Base-by-base conservation (phyloP, 352 stramenopile genomes). In the Globisporangium polare region DNA sequence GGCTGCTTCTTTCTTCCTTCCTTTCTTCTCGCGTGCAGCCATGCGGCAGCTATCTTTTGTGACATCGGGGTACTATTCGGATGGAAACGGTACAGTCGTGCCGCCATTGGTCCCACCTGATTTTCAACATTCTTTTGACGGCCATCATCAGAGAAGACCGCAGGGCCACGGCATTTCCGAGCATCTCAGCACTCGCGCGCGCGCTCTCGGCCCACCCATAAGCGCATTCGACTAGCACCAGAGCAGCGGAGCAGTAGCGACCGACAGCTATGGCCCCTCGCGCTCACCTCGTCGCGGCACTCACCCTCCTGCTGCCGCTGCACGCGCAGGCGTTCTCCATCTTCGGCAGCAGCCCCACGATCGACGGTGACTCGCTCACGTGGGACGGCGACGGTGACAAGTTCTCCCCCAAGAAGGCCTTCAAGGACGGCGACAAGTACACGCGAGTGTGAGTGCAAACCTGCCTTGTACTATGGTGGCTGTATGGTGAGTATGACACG, bases 301-400 rank as follows among this genome's bases (percentile, higher is more conserved):
- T 63, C n/a, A 13, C 51, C 15, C 24, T 55, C 54, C 18, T 66
- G 47, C 57, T 50, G 31, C 42, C 56, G 33, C 1, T 50, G 35
- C 50, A 50, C 8, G 66, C 54, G 18, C 52, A 54, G 52, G 68
- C 63, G 37, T 79, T 77, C 53, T 65, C 60, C 15, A 63, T 85
- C 65, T 86, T 86, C 57, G 70, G 65, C 33, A 60, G 72, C 52
- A 54, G 62, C 26, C 73, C 77, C 13, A 68, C 59, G n/a, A 63
- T 86, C 39, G 66, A 76, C n/a, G 80, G 72, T 41, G 71, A 82
- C 42, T 52, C 58, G 46, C 85, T 85, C 65, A 75, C 67, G 54
- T 89, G 77, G 70, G 73, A 76, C 41, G 80, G 80, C 39, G 70
- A 88, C 39, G 78, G 76, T 37, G 72, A 77, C 26, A 59, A 45